Evolutionary conservation across 441 rosid species (phyloP).

Genomic region (Hura crepitans): DNA sequence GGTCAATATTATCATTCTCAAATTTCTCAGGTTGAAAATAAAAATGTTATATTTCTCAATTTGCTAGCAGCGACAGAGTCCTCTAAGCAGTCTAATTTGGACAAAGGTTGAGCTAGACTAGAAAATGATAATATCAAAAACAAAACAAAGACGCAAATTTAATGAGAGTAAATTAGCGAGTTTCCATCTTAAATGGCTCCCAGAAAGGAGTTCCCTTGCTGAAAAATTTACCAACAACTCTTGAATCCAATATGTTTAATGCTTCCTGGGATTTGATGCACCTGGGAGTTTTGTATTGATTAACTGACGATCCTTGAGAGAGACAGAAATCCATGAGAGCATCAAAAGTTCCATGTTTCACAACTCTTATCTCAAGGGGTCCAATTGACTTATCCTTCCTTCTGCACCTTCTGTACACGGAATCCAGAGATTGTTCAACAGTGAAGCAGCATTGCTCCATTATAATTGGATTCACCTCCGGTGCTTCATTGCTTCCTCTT

Average conservation of each 20-base stretch:
- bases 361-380: slow-evolving; percentile 77
- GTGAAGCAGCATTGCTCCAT: slow-evolving; percentile 73
- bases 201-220: slow-evolving; percentile 59
- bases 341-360: slow-evolving; percentile 62
- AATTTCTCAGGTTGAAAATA: background rate
- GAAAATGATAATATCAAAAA: background rate
- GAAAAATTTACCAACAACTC: slow-evolving; percentile 58
- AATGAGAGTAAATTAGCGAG: background rate
- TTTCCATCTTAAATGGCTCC: slow-evolving; percentile 53
- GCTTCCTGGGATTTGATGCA: slow-evolving; percentile 65
- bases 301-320: slow-evolving; percentile 76
- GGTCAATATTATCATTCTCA: no score
- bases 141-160: no score
- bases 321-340: slow-evolving; percentile 75
- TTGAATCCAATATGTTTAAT: slow-evolving; percentile 55
- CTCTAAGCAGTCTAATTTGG: background rate
- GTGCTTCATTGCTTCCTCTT: slow-evolving; percentile 32
- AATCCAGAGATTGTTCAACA: slow-evolving; percentile 76
- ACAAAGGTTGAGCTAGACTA: background rate
- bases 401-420: slow-evolving; percentile 74
- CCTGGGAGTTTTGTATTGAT: slow-evolving; percentile 88
- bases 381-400: slow-evolving; percentile 71
- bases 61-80: background rate
- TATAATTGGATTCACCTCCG: slow-evolving; percentile 33
- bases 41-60: no score